Percentiles rank a stretch among this genome's conserved stretches.
Evolutionary conservation across 1,139 yeast species (phyloP).

Genomic region (Komagataea norvegica): DNA sequence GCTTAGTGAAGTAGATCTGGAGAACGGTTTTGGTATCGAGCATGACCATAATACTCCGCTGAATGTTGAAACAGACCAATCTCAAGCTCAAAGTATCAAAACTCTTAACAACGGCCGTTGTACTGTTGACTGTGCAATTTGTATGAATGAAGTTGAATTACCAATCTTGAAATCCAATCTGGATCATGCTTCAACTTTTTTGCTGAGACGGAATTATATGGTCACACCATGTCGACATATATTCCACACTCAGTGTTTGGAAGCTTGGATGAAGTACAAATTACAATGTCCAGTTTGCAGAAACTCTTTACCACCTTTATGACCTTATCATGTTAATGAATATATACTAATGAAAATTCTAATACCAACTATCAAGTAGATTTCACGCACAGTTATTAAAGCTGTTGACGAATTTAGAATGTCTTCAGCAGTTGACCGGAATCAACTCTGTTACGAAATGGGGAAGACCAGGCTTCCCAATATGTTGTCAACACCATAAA

Average conservation of each 20-base stretch:
- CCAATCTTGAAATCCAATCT: conserved; percentile 43
- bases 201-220: conserved; percentile 55
- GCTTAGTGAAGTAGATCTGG: conserved; percentile 56
- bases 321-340: conserved; percentile 4
- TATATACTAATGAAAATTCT: too few relatives aligned
- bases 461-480: too few relatives aligned
- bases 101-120: conserved; percentile 28
- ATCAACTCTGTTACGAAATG: too few relatives aligned
- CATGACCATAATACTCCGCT: conserved; percentile 17
- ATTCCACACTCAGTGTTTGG: conserved; percentile 83
- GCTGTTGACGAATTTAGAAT: too few relatives aligned
- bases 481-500: too few relatives aligned
- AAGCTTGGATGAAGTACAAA: conserved; percentile 90
- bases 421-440: too few relatives aligned
- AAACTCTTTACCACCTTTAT: conserved; percentile 74
- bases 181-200: conserved; percentile 29
- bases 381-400: too few relatives aligned
- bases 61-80: conserved; percentile 6
- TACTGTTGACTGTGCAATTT: conserved; percentile 74
- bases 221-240: conserved; percentile 90
- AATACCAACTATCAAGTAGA: too few relatives aligned
- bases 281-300: conserved; percentile 94
- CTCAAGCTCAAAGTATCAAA: conserved; percentile 20
- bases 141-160: conserved; percentile 72
- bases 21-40: conserved; percentile 44